phyloP scores from a whole-genome alignment of 225 moss, liverwort and hornwort species.

The Antitrichia curtipendula region DNA sequence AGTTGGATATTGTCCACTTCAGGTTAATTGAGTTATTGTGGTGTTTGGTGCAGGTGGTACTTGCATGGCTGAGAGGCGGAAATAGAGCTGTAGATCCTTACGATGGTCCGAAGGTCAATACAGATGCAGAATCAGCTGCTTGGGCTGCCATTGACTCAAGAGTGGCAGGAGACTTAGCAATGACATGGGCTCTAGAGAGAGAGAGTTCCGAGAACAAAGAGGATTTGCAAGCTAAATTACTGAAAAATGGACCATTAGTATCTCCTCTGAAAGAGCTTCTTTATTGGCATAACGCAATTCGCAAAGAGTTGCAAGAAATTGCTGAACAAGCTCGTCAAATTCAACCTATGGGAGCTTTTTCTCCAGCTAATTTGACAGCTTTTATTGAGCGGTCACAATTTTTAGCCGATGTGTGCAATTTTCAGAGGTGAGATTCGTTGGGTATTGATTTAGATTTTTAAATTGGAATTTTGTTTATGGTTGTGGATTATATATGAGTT shows the following conservation, averaged over 20 bases:
- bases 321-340: conserved; percentile 68
- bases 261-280: conserved; percentile 81
- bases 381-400: conserved; percentile 85
- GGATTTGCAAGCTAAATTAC: conserved; percentile 18
- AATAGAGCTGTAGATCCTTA: conserved; percentile 26
- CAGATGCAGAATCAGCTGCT: conserved; percentile 27
- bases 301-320: conserved; percentile 76
- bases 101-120: conserved; percentile 9
- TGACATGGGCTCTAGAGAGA: conserved; percentile 26
- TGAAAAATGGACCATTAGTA: conserved; percentile 22
- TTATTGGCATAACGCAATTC: conserved; percentile 91
- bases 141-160: conserved; percentile 42
- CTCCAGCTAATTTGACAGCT: conserved; percentile 55
- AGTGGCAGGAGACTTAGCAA: conserved; percentile 36
- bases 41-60: conserved; percentile 59
- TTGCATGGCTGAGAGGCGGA: conserved; percentile 86
- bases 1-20: background rate
- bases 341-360: conserved; percentile 36
- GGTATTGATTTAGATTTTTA: background rate
- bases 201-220: conserved; percentile 27
- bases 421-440: conserved; percentile 48
- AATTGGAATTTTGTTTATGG: background rate
- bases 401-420: conserved; percentile 88
- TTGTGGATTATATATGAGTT: background rate
- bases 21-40: background rate